phyloP scores from a whole-genome alignment of 169 alveolate genomes.

The Eimeria tenella region DNA sequence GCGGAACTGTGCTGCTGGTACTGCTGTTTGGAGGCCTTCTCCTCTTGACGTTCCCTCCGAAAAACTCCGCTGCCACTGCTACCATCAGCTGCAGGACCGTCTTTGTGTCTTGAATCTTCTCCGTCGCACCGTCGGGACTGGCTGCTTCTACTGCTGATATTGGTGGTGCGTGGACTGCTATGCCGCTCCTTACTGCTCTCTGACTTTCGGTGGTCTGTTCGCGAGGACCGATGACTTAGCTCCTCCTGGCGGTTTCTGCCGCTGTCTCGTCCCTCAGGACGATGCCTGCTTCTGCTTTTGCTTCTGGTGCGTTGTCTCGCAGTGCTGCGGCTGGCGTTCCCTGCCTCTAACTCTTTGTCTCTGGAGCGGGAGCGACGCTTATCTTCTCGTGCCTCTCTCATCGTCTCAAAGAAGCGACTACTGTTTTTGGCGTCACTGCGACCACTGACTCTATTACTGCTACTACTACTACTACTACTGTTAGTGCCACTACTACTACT shows the following conservation, averaged over 20 bases:
- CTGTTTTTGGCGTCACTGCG: background rate
- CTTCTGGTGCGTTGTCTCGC: slow-evolving; percentile 48
- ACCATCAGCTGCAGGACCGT: slow-evolving; percentile 10
- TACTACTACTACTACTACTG: background rate
- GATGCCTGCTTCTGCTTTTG: slow-evolving; percentile 59
- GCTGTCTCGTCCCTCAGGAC: slow-evolving; percentile 37
- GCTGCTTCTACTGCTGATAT: slow-evolving; percentile 18
- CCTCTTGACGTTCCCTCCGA: slow-evolving; percentile 17
- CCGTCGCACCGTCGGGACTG: background rate
- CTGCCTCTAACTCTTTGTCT: background rate
- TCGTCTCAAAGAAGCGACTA: background rate
- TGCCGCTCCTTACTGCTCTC: slow-evolving; percentile 27
- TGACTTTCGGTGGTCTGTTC: slow-evolving; percentile 5
- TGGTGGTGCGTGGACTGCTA: slow-evolving; percentile 15
- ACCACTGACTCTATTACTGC: background rate
- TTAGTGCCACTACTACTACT: background rate
- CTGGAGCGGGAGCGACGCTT: slow-evolving; percentile 33
- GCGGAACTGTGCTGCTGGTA: slow-evolving; percentile 31
- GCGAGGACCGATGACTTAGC: background rate
- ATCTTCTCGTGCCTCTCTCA: slow-evolving; percentile 16
- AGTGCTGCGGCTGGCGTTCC: slow-evolving; percentile 32
- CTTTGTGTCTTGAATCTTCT: slow-evolving; percentile 10
- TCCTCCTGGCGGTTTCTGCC: slow-evolving; percentile 19
- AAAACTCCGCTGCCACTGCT: slow-evolving; percentile 24
- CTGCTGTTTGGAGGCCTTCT: slow-evolving; percentile 16